Percentiles rank a stretch among this genome's conserved stretches.
phyloP scores from a whole-genome alignment of 192 early-diverging fungal species.

The Phlyctochytrium arcticum region DNA sequence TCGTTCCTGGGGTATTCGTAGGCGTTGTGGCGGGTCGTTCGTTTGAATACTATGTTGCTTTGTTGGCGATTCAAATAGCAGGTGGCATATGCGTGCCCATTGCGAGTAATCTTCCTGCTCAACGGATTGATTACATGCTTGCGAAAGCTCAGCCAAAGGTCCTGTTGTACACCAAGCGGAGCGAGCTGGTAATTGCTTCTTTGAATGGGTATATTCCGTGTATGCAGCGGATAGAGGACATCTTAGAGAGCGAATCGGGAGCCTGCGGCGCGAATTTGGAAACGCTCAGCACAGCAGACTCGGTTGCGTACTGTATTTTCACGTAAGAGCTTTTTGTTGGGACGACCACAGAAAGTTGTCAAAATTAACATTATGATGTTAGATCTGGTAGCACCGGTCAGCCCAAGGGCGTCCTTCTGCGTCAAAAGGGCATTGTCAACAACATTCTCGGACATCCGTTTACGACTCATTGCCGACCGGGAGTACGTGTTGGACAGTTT shows the following conservation, averaged over 20 bases:
- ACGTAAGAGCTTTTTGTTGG: not conserved
- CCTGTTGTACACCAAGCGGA: constrained; percentile 3
- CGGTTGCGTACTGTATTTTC: not conserved
- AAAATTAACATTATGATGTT: no score
- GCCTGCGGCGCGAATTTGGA: not conserved
- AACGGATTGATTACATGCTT: constrained; percentile 32
- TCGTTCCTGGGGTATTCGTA: constrained; percentile 16
- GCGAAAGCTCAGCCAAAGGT: not conserved
- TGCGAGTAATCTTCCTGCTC: constrained; percentile 9
- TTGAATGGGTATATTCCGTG: no score
- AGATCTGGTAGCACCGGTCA: constrained; percentile 41
- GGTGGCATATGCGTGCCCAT: constrained; percentile 32
- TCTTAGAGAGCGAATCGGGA: no score
- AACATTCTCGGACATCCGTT: not conserved
- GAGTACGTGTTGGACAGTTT: constrained; percentile 9
- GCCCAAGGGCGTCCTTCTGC: constrained; percentile 36
- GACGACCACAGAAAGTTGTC: no score
- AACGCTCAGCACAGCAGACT: not conserved
- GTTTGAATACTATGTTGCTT: constrained; percentile 21
- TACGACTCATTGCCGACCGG: not conserved
- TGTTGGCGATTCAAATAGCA: constrained; percentile 29
- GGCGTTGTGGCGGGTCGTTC: constrained; percentile 20
- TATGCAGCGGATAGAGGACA: no score
- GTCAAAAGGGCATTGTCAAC: constrained; percentile 23
- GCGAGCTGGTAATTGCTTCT: no score